phyloP scores from a whole-genome alignment of 345 rosid species.

The Citrus cavaleriei region DNA sequence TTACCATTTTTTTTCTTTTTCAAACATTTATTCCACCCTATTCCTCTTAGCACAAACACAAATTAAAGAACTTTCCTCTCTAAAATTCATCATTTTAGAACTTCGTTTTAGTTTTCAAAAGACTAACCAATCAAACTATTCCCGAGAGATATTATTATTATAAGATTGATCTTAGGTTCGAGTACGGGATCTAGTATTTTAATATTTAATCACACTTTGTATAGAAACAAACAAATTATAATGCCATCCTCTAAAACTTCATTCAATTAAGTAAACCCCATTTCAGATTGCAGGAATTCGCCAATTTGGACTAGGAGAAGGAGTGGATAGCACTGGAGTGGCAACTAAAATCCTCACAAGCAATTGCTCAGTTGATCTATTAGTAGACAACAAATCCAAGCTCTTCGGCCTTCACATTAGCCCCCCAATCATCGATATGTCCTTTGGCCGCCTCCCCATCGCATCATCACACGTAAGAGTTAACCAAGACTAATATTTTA shows the following conservation, averaged over 20 bases:
- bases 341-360: conserved; percentile 66
- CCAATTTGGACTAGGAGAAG: conserved; percentile 64
- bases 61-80: too few relatives aligned
- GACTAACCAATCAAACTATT: too few relatives aligned
- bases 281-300: conserved; percentile 52
- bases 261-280: too few relatives aligned
- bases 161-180: not conserved
- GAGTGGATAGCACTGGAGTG: conserved; percentile 69
- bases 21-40: too few relatives aligned
- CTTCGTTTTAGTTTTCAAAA: too few relatives aligned
- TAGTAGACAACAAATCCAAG: conserved; percentile 73
- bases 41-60: too few relatives aligned
- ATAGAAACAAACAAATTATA: not conserved
- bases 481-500: not conserved
- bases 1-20: too few relatives aligned
- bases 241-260: not conserved
- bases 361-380: conserved; percentile 53
- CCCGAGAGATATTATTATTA: not conserved
- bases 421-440: conserved; percentile 52
- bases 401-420: conserved; percentile 70
- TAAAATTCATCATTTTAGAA: too few relatives aligned
- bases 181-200: not conserved
- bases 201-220: too few relatives aligned
- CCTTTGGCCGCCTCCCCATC: conserved; percentile 57
- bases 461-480: conserved; percentile 52